Base-by-base conservation (phyloP, 257 asterid genomes). In the Lycium barbarum region DNA sequence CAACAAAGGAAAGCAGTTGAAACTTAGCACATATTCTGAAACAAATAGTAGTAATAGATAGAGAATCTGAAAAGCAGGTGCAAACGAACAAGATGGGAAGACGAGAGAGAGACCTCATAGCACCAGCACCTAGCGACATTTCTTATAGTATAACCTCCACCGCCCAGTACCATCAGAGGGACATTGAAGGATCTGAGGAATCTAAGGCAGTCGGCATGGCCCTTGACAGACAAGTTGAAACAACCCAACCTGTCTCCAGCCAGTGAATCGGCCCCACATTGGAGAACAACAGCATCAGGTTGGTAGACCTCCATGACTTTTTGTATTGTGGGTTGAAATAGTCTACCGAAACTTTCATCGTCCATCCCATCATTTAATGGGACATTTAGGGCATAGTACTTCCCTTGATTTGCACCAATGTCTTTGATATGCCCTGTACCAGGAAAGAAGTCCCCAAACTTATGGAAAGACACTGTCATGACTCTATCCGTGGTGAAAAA, bases 121-220 rank as follows among this genome's bases (percentile, higher is more conserved):
- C 93, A 90, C 96, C 96, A 93, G 87, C 96, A 93, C 36, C 94
- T 91, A 13, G 94, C 92, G 57, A 93, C 94, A 82, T 93, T 93
- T 40, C 96, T 87, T 7, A 93, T 93, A 6, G 94, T 93, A 83
- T 91, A 93, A 26, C 96, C 96, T 83, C 94, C 96, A 59, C 96
- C 96, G 61, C 96, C 96, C 87, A 91, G 88, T 80, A 93, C 93
- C 94, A 93, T 91, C 33, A 93, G 87, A 81, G 96, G 94, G 26
- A 91, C 96, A 83, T 93, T 90, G 88, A 89, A 93, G 45, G 96
- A 89, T 86, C 93, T 91, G 82, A 91, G 91, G 80, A 86, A 93
- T 66, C 92, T 90, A 63, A 93, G 89, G 84, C 96, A 93, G 58
- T 90, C 93, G 11, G 96, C 96, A 86, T 93, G 96, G 45, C 96